Conservation (phyloP, 2,329 filamentous ascomycete species). For the Fusarium piperis region DNA sequence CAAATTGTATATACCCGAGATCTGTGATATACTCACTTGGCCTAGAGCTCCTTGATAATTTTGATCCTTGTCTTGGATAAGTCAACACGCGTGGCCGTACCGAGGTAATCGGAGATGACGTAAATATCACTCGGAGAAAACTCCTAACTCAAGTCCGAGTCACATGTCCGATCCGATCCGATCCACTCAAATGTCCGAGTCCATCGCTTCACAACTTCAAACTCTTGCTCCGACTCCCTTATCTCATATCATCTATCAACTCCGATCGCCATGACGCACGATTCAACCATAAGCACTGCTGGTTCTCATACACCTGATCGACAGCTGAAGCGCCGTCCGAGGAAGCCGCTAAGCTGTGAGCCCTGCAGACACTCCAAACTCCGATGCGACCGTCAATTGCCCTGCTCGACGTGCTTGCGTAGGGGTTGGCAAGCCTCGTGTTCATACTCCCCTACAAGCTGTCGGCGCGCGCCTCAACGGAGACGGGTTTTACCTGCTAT, state of each 20-base stretch:
- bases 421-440: conserved; percentile 1
- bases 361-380: conserved; percentile 25
- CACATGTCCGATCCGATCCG: background rate
- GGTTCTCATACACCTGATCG: background rate
- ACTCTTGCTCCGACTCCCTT: background rate
- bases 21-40: background rate
- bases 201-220: background rate
- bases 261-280: background rate
- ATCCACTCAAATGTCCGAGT: background rate
- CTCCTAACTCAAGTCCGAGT: background rate
- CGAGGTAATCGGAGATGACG: background rate
- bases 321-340: background rate
- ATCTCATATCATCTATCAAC: background rate
- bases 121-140: background rate
- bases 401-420: conserved; percentile 15
- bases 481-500: background rate
- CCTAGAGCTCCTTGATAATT: background rate
- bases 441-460: background rate
- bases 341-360: conserved; percentile 26
- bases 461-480: background rate
- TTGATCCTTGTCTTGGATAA: too few relatives aligned
- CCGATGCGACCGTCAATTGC: conserved; percentile 26
- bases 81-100: too few relatives aligned
- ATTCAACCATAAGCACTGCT: background rate
- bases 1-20: background rate